Evolutionary conservation across 768 basidiomycete species (phyloP).

Genomic region (Lactarius vividus): DNA sequence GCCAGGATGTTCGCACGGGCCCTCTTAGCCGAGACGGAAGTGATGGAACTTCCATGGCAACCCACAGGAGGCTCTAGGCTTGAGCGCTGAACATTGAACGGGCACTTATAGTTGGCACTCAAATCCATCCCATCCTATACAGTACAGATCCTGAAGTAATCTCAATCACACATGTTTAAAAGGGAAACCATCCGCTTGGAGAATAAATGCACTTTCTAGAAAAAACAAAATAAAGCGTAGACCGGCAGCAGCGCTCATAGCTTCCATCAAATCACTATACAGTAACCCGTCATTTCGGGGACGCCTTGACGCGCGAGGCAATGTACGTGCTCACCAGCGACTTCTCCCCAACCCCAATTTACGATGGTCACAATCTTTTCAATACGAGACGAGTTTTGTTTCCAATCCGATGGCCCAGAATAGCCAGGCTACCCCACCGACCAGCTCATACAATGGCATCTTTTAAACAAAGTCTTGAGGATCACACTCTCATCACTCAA

Average conservation of each 20-base stretch:
- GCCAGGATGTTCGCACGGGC: too few species aligned
- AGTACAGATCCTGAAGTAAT: too few species aligned
- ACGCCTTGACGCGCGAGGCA: background rate
- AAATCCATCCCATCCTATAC: too few species aligned
- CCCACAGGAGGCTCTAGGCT: background rate
- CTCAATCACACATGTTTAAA: background rate
- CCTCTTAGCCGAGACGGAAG: too few species aligned
- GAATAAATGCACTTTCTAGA: background rate
- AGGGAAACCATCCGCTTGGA: background rate
- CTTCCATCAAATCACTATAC: background rate
- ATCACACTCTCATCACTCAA: background rate
- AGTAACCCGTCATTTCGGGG: too few species aligned
- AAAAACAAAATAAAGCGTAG: background rate
- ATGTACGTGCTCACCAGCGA: background rate
- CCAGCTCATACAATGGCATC: background rate
- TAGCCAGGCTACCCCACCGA: background rate
- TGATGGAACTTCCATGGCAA: background rate
- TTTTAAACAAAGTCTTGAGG: background rate
- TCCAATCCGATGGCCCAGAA: background rate
- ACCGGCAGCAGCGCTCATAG: background rate
- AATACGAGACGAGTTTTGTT: background rate
- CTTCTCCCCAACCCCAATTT: background rate
- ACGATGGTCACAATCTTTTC: background rate
- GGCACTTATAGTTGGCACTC: too few species aligned
- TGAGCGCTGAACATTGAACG: background rate